Evolutionary conservation across 2,329 filamentous ascomycete genomes (phyloP), one percentile per base, ranked within the genome.

Genomic region (Plenodomus biglobosus): DNA sequence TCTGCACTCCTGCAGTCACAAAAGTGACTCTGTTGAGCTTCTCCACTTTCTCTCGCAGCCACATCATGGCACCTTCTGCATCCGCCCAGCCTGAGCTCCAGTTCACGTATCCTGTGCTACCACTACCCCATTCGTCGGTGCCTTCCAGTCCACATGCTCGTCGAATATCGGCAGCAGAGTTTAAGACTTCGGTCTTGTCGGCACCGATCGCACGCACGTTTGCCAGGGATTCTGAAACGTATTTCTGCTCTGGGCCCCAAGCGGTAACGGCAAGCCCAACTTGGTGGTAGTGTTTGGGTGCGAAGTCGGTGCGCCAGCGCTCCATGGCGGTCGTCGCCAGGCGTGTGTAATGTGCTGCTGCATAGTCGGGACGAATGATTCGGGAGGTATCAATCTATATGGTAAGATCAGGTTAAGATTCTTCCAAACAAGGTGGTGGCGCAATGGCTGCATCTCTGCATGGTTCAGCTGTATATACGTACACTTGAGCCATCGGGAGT

Each of bases 1-100:
- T 68, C 37, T 66, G 65, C 8, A 78, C 75, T 18, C 87, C 80
- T 2, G 70, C 77, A 1, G 72, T 75, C 32, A 76, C 64, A 52
- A 81, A 80, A 0, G 72, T 68, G 8, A 82, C 73, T 4, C 84
- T 78, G 8, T 78, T 76, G 7, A 81, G 79, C 8, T 73, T 76
- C 32, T 78, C 76, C 19, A 85, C 81, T 44, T 77, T 73, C 37
- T 75, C 65, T 48, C 82, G 78, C 15, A 88, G 69, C 78, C 82
- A 88, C 38, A 76, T 70, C 84, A 92, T 88, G 13, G 80, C 82
- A 38, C 79, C 80, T 53, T 85, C 85, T 0, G 90, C 89, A 66
- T 95, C 81, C 2, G 87, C 89, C 90, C 90, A 95, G 5, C 90
- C 90, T 34, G 85, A 87, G 21, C 79, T 77, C 44, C 79, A 78